Conservation (phyloP, 108 stramenopile genomes). For the Cyclotella sp. region DNA sequence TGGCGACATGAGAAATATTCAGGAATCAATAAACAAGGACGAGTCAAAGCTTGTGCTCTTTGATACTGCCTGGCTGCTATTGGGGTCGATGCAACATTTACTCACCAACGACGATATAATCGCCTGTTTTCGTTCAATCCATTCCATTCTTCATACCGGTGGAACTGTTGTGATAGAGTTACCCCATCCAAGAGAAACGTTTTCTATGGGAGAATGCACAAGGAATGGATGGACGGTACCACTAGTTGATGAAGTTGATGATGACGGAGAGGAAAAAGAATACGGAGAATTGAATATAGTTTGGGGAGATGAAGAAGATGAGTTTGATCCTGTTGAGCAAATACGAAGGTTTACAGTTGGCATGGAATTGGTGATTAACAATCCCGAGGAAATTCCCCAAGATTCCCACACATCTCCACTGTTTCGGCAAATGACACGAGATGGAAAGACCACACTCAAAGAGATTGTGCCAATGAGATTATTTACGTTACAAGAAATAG, state of each 20-base stretch:
- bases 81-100: slow-evolving; percentile 83
- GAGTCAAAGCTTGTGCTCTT: slow-evolving; percentile 9
- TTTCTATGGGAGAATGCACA: slow-evolving; percentile 82
- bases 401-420: slow-evolving; percentile 18
- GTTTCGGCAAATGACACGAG: slow-evolving; percentile 16
- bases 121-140: slow-evolving; percentile 59
- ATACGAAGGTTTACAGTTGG: slow-evolving; percentile 76
- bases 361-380: slow-evolving; percentile 60
- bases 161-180: slow-evolving; percentile 80
- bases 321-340: slow-evolving; percentile 82
- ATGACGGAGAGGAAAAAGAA: slow-evolving; percentile 52
- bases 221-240: slow-evolving; percentile 82
- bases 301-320: slow-evolving; percentile 88
- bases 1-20: slow-evolving; percentile 75
- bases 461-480: slow-evolving; percentile 81
- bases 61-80: slow-evolving; percentile 81
- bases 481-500: slow-evolving; percentile 88
- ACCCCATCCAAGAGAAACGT: slow-evolving; percentile 86
- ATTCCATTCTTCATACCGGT: slow-evolving; percentile 43
- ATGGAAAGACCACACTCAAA: slow-evolving; percentile 52
- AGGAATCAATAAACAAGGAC: background rate
- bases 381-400: slow-evolving; percentile 40
- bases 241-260: slow-evolving; percentile 58
- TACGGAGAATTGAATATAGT: slow-evolving; percentile 77
- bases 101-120: slow-evolving; percentile 79